These are phyloP conservation scores for Hypoxylon rickii DNA, from an alignment of 495 filamentous ascomycete species.

Conservation along the genomic window DNA sequence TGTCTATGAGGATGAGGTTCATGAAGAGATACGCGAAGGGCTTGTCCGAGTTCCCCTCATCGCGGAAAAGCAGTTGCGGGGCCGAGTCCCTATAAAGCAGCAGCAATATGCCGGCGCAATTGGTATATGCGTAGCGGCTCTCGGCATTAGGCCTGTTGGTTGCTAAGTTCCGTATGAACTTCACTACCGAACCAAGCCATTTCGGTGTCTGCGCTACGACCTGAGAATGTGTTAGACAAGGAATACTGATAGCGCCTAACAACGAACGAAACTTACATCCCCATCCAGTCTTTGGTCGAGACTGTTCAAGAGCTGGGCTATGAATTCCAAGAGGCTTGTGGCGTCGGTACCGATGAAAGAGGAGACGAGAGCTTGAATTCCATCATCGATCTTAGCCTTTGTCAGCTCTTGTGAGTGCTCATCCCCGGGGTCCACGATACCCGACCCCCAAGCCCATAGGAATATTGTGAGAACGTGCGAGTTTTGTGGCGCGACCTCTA, in stretches of 20 bases:
- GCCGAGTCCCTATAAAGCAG: conserved; percentile 51
- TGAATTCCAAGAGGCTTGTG: conserved; percentile 53
- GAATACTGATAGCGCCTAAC: neutral
- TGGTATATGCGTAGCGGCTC: conserved; percentile 54
- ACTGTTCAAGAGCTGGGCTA: conserved; percentile 49
- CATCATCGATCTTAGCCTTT: conserved; percentile 47
- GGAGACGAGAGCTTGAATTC: conserved; percentile 48
- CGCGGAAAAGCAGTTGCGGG: conserved; percentile 53
- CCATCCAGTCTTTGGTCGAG: too few relatives aligned
- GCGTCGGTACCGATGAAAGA: conserved; percentile 57
- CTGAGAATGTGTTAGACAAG: conserved; percentile 14
- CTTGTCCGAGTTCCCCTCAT: conserved; percentile 44
- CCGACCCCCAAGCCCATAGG: conserved; percentile 55
- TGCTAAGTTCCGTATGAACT: conserved; percentile 49
- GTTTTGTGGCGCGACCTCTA: conserved; percentile 57
- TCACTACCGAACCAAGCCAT: conserved; percentile 50
- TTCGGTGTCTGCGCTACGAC: conserved; percentile 39
- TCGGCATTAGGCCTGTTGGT: conserved; percentile 51
- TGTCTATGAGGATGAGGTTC: conserved; percentile 62
- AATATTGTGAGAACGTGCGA: conserved; percentile 57
- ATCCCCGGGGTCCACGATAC: conserved; percentile 28
- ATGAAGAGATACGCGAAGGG: conserved; percentile 64
- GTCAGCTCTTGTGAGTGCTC: conserved; percentile 26
- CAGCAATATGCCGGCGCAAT: conserved; percentile 57
- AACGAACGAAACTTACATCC: conserved; percentile 45